phyloP scores from a whole-genome alignment of 352 stramenopile genomes.

The Pythium sukuiense region DNA sequence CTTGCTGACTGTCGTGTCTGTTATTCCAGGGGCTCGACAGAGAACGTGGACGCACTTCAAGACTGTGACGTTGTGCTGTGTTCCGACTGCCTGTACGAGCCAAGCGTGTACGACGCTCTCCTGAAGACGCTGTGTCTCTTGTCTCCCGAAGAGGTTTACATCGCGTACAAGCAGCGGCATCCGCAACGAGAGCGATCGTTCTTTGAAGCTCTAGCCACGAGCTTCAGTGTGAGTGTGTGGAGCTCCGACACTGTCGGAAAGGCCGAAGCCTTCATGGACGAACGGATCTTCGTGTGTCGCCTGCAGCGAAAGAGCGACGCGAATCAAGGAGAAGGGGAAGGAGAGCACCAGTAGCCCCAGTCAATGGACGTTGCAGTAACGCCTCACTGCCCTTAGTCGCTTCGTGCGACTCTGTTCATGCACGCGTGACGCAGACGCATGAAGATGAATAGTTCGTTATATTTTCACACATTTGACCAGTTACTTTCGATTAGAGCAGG shows the following conservation, averaged over 20 bases:
- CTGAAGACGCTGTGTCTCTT: conserved; percentile 44
- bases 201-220: conserved; percentile 34
- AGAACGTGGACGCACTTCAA: not conserved
- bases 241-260: conserved; percentile 4
- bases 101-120: conserved; percentile 37
- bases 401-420: too few relatives aligned
- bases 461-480: not conserved
- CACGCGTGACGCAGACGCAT: too few relatives aligned
- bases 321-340: not conserved
- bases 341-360: too few relatives aligned
- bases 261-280: not conserved
- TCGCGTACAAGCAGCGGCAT: conserved; percentile 77
- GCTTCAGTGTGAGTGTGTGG: conserved; percentile 46
- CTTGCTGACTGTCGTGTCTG: not conserved
- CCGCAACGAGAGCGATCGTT: conserved; percentile 47
- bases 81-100: conserved; percentile 77
- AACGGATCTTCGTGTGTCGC: not conserved
- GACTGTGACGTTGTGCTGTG: conserved; percentile 39
- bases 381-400: too few relatives aligned
- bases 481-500: not conserved
- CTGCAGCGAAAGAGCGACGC: not conserved
- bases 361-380: too few relatives aligned
- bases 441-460: not conserved
- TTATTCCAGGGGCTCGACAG: conserved; percentile 17
- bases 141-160: conserved; percentile 27